A percentile compares a stretch with the other conserved stretches of the same genome.
phyloP scores from a whole-genome alignment of 306 rosid genomes.

The Pterocarpus santalinus region DNA sequence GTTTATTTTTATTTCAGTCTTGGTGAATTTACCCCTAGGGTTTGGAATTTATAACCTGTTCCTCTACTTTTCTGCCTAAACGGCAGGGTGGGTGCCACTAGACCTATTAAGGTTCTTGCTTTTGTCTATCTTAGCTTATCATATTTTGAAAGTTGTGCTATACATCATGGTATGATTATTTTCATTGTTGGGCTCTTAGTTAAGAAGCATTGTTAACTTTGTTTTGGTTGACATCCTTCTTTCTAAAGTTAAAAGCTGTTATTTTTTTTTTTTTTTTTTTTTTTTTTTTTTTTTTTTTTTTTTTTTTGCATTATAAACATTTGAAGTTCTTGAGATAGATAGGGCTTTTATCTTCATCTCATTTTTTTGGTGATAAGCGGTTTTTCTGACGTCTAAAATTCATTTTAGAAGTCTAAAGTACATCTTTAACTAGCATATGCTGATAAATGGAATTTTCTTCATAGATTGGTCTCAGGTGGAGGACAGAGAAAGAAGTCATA shows the following conservation, averaged over 20 bases:
- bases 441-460: conserved; percentile 41
- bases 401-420: neutral
- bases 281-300: conserved; percentile 8
- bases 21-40: conserved; percentile 6
- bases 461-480: conserved; percentile 97
- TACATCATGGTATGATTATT: conserved; percentile 8
- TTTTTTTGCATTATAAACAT: conserved; percentile 16
- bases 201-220: neutral
- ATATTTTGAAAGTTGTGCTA: conserved; percentile 12
- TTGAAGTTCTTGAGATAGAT: conserved; percentile 1
- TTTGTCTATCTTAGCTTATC: conserved; percentile 19
- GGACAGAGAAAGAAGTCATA: conserved; percentile 90
- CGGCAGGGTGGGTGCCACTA: neutral
- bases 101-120: conserved; percentile 14
- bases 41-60: neutral
- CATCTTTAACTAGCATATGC: conserved; percentile 38
- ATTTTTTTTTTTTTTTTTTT: conserved; percentile 1
- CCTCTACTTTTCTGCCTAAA: conserved; percentile 19
- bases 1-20: conserved; percentile 1
- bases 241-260: neutral
- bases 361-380: conserved; percentile 30
- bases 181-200: conserved; percentile 3
- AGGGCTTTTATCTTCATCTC: conserved; percentile 14
- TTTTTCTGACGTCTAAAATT: conserved; percentile 17
- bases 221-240: neutral